Conservation (phyloP, 2,329 filamentous ascomycete species). For the Exophiala sideris region DNA sequence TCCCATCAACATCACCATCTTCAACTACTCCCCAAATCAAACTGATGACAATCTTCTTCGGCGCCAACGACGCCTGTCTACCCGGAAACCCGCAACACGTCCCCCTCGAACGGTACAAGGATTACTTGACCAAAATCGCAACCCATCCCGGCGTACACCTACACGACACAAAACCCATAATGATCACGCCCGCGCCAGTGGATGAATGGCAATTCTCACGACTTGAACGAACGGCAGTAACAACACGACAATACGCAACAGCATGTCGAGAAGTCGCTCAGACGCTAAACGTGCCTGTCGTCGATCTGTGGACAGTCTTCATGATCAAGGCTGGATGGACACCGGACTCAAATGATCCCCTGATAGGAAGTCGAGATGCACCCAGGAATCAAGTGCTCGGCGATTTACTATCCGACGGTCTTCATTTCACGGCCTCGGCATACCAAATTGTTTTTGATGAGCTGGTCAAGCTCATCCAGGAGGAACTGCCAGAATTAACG, state of each 20-base stretch:
- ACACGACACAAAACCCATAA: slow-evolving; percentile 72
- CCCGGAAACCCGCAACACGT: slow-evolving; percentile 70
- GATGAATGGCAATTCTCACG: slow-evolving; percentile 66
- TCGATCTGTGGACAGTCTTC: slow-evolving; percentile 78
- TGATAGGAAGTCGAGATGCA: slow-evolving; percentile 58
- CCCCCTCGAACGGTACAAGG: slow-evolving; percentile 68
- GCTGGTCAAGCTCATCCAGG: slow-evolving; percentile 50
- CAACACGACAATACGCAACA: slow-evolving; percentile 61
- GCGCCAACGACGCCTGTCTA: slow-evolving; percentile 83
- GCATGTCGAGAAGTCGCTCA: slow-evolving; percentile 63
- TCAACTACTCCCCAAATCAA: slow-evolving; percentile 5
- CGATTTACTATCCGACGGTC: slow-evolving; percentile 37
- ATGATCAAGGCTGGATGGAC: slow-evolving; percentile 62
- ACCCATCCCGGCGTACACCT: slow-evolving; percentile 65
- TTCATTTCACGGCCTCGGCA: slow-evolving; percentile 57
- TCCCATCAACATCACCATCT: slow-evolving; percentile 10
- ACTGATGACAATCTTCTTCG: slow-evolving; percentile 67
- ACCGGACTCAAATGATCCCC: slow-evolving; percentile 39
- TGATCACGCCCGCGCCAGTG: slow-evolving; percentile 74
- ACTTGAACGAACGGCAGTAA: slow-evolving; percentile 57
- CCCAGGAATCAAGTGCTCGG: slow-evolving; percentile 51
- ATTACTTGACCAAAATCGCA: slow-evolving; percentile 69
- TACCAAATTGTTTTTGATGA: slow-evolving; percentile 56
- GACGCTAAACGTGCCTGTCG: slow-evolving; percentile 56
- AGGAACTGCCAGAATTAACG: slow-evolving; percentile 53